These are phyloP conservation scores for Tephrocybe rancida DNA, from an alignment of 768 basidiomycete species.

Conservation along the genomic window DNA sequence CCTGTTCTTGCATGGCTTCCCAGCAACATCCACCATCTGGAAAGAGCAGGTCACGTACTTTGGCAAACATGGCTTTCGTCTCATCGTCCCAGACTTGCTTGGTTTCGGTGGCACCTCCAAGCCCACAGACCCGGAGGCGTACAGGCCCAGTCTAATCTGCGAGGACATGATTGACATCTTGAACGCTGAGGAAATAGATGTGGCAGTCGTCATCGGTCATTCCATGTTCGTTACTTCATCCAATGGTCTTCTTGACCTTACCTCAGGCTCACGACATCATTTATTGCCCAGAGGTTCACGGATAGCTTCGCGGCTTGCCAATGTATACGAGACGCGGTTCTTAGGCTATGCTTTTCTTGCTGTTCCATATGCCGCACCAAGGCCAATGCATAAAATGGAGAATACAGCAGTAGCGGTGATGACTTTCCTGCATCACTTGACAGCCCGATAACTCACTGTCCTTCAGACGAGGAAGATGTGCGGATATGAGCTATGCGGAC, in stretches of 20 bases:
- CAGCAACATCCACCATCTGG: slow-evolving; percentile 43
- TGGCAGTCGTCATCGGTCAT: slow-evolving; percentile 44
- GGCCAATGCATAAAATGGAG: slow-evolving; percentile 27
- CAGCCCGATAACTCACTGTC: neutral
- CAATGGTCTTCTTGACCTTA: neutral
- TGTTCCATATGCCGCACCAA: slow-evolving; percentile 36
- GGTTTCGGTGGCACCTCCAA: slow-evolving; percentile 54
- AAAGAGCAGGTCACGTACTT: slow-evolving; percentile 40
- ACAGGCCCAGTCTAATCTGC: slow-evolving; percentile 37
- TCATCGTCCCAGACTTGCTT: slow-evolving; percentile 51
- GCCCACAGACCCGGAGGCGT: slow-evolving; percentile 40
- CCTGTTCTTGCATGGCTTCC: slow-evolving; percentile 50
- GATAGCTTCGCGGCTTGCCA: slow-evolving; percentile 37
- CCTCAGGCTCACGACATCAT: neutral
- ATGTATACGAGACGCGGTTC: slow-evolving; percentile 38
- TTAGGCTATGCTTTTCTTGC: slow-evolving; percentile 41
- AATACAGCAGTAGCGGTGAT: slow-evolving; percentile 24
- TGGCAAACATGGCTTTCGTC: slow-evolving; percentile 39
- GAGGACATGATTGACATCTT: slow-evolving; percentile 46
- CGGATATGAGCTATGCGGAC: slow-evolving; percentile 40
- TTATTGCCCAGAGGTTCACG: slow-evolving; percentile 36
- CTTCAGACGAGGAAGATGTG: slow-evolving; percentile 31
- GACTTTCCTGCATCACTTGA: neutral
- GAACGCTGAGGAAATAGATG: slow-evolving; percentile 34
- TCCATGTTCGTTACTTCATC: slow-evolving; percentile 27